These are phyloP conservation scores for Colletotrichum zoysiae DNA, from an alignment of 2,329 filamentous ascomycete genomes.

Conservation along the genomic window DNA sequence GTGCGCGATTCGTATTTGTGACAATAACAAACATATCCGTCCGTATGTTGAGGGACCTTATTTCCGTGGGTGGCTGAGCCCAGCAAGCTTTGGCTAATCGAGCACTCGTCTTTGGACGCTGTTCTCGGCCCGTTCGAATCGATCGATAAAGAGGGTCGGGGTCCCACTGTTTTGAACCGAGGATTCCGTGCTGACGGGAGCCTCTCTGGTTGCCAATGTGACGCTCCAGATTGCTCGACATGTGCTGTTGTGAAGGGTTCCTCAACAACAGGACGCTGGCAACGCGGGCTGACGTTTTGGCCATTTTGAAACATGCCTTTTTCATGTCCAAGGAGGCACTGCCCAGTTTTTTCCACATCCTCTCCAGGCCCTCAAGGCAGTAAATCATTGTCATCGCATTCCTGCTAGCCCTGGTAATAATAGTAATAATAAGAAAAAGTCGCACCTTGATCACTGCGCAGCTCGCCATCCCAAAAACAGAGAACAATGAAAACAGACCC, in stretches of 20 bases:
- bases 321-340: background rate
- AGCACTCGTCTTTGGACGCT: background rate
- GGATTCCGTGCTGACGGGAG: conserved; percentile 2
- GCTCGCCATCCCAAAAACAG: conserved; percentile 30
- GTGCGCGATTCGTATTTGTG: conserved; percentile 26
- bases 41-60: background rate
- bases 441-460: conserved; percentile 32
- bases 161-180: conserved; percentile 3
- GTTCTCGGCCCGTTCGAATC: background rate
- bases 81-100: background rate
- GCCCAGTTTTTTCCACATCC: background rate
- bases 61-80: background rate
- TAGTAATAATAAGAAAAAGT: conserved; percentile 18
- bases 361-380: background rate
- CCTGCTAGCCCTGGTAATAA: conserved; percentile 31
- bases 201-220: too few relatives aligned
- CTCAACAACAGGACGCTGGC: background rate
- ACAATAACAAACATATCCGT: conserved; percentile 7
- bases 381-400: conserved; percentile 34
- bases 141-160: background rate
- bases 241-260: background rate
- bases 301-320: too few relatives aligned
- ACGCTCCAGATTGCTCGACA: background rate
- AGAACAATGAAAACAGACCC: conserved; percentile 14
- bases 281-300: background rate